These are phyloP conservation scores for Xenoacremonium recifei DNA, from an alignment of 2,329 filamentous ascomycete species.

Conservation along the genomic window DNA sequence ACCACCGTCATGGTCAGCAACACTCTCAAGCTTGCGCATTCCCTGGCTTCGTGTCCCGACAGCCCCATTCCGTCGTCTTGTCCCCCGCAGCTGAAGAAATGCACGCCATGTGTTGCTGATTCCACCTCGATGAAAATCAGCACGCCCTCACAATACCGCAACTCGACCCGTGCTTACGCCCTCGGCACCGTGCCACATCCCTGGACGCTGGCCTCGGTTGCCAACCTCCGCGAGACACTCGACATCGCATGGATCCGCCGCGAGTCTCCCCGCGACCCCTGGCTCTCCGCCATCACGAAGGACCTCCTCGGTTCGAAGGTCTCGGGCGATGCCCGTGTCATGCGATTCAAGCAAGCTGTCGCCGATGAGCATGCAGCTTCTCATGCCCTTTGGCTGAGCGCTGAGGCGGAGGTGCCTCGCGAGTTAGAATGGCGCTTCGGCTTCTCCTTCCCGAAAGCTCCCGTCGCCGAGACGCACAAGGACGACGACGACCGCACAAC, in stretches of 20 bases:
- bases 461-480: constrained; percentile 38
- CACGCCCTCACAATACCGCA: constrained; percentile 67
- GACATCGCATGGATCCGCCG: constrained; percentile 66
- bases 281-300: constrained; percentile 71
- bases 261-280: constrained; percentile 71
- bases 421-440: constrained; percentile 89
- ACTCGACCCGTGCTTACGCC: constrained; percentile 71
- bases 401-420: constrained; percentile 60
- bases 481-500: constrained; percentile 11
- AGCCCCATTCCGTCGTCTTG: constrained; percentile 75
- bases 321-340: constrained; percentile 60
- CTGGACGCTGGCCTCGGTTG: constrained; percentile 74
- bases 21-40: constrained; percentile 69
- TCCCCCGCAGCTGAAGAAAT: constrained; percentile 76
- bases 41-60: constrained; percentile 72
- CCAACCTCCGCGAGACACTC: constrained; percentile 58
- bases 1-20: constrained; percentile 71
- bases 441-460: constrained; percentile 68
- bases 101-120: constrained; percentile 66
- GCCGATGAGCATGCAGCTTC: constrained; percentile 64
- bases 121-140: constrained; percentile 63
- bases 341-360: constrained; percentile 78
- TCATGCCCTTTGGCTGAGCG: constrained; percentile 77
- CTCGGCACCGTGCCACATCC: constrained; percentile 90
- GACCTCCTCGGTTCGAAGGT: constrained; percentile 64